A percentile compares a stretch with the other conserved stretches of the same genome.
These are phyloP conservation scores for Verticillium albo-atrum DNA, from an alignment of 2,329 filamentous ascomycete species.

Conservation along the genomic window DNA sequence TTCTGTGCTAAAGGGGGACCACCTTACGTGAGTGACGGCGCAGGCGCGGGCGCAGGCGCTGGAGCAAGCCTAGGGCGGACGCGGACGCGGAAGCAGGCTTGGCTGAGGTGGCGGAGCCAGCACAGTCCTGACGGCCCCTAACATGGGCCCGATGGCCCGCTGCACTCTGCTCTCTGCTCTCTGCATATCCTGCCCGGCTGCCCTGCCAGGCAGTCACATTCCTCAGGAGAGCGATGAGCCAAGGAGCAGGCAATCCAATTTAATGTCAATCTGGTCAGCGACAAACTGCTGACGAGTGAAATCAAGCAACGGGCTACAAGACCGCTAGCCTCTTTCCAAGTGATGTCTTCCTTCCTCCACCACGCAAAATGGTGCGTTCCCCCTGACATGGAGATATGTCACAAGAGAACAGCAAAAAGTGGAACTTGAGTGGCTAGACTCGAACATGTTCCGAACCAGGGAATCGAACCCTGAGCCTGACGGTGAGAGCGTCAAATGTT, in stretches of 20 bases:
- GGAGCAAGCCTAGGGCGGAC: not conserved
- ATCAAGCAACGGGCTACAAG: too few relatives aligned
- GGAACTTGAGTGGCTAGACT: not conserved
- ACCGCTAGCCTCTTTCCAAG: too few relatives aligned
- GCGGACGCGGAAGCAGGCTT: not conserved
- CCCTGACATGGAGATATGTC: too few relatives aligned
- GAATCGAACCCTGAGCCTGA: slow-evolving; percentile 4
- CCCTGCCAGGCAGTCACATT: not conserved
- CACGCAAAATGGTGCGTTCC: too few relatives aligned
- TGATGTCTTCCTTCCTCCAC: too few relatives aligned
- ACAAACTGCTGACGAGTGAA: too few relatives aligned
- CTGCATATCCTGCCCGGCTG: not conserved
- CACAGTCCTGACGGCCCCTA: not conserved
- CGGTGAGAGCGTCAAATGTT: slow-evolving; percentile 5
- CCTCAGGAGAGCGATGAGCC: not conserved
- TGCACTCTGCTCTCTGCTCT: not conserved
- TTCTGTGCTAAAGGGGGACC: not conserved
- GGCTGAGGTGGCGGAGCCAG: not conserved
- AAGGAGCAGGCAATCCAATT: not conserved
- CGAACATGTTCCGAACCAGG: not conserved
- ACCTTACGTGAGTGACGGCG: not conserved
- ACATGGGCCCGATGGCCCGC: not conserved
- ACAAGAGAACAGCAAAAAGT: too few relatives aligned
- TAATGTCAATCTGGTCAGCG: too few relatives aligned
- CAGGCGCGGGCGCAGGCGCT: not conserved